Evolutionary conservation across 2,329 filamentous ascomycete genomes (phyloP), one percentile per base, ranked within the genome.

Genomic region (Ceratocystis huliohia): DNA sequence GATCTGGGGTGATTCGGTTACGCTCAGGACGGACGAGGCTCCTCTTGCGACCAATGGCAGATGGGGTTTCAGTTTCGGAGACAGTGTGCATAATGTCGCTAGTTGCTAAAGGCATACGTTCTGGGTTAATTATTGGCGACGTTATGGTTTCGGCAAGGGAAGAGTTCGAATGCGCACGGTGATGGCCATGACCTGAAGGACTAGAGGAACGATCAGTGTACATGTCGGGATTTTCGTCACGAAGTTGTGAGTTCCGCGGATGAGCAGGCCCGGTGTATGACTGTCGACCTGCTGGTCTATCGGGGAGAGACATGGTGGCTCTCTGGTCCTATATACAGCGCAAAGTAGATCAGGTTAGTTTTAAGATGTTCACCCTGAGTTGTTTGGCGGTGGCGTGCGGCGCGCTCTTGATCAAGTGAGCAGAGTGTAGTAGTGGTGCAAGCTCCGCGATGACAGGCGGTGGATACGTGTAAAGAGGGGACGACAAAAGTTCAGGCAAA

Each of bases 1-100:
- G 91, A 71, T 92, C 88, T 70, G 82, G 86, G 71, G 92, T 88
- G 71, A 96, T 90, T 71, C 88, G 85, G 72, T 88, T 88, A 70
- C 94, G 85, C 77, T 99, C 94, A 0, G 94, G 94, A 69, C 89
- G 83, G 73, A 99, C 87, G 69, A 99, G 79, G 75, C 90, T 96
- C 74, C 88, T 86, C 77, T 97, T 97, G 71, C 92, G 85, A 68
- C 77, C 73, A 68, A 83, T 74, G 48, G 75, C 73, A 65, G 75
- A 73, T 64, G 77, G 72, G 68, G 69, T 37, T 30, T 68, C 41
- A 63, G 67, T 45, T 37, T 66, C 59, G 64, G 67, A 30, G 56
- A 69, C 57, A 63, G 70, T 69, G 17, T 67, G 69, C 45, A 71
- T 70, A 33, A 74, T 70, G n/a, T 74, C 76, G 57, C 72, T 73